A percentile compares a stretch with the other conserved stretches of the same genome.
Conservation (phyloP, 345 rosid genomes). For the Citrus cavaleriei region DNA sequence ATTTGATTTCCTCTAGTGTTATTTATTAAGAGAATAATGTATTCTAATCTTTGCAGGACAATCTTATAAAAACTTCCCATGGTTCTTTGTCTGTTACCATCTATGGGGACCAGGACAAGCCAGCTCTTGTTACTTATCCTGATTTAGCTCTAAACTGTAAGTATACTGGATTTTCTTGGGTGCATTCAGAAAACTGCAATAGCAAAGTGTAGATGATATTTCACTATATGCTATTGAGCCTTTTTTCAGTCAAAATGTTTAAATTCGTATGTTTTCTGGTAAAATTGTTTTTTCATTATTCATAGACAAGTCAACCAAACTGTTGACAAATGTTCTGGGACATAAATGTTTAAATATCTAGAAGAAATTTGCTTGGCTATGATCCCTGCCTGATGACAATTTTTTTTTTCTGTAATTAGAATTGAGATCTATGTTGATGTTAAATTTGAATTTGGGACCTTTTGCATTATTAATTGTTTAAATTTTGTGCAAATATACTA, state of each 20-base stretch:
- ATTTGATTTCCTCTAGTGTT: slow-evolving; percentile 10
- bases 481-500: background rate
- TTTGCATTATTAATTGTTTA: background rate
- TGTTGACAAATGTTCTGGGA: no score
- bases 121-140: slow-evolving; percentile 90
- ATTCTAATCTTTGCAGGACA: slow-evolving; percentile 53
- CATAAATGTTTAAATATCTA: background rate
- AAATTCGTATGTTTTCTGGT: no score
- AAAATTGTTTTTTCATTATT: background rate
- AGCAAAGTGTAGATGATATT: background rate
- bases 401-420: background rate
- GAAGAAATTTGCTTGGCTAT: background rate
- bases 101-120: slow-evolving; percentile 92
- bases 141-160: slow-evolving; percentile 87
- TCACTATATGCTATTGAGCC: background rate
- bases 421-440: background rate
- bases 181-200: no score
- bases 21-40: slow-evolving; percentile 17
- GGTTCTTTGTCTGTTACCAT: slow-evolving; percentile 80
- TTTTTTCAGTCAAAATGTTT: background rate
- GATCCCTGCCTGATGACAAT: background rate
- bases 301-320: background rate
- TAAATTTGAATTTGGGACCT: background rate
- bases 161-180: slow-evolving; percentile 11
- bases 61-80: slow-evolving; percentile 53